Base-by-base conservation (phyloP, 257 asterid genomes). In the Eucommia ulmoides region DNA sequence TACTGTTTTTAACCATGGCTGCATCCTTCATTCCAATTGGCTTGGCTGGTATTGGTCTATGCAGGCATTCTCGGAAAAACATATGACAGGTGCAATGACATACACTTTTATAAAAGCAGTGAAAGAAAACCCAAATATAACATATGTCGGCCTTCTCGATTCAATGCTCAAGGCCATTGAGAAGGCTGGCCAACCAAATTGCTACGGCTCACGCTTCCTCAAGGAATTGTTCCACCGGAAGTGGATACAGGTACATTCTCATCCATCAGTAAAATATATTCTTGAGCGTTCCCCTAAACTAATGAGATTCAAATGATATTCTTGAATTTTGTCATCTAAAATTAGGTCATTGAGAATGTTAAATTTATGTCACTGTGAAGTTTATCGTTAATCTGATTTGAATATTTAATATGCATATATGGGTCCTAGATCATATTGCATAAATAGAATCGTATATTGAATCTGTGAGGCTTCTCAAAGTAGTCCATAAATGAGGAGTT, bases 61-160 rank as follows among this genome's bases (percentile, higher is more conserved):
- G 62, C 72, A 81, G 94, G 81, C 64, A 29, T 58, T 76, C 61
- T 71, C 49, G 1, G 77, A 62, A 26, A 77, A 61, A 45, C 65
- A 63, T 33, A 68, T 56, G 70, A 65, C 49, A 0, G 89, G 89
- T 42, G 93, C 86, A 42, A 81, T 78, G 95, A 78, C 95, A 15
- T 52, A 47, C 49, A 70, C 75, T 46, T 84, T 84, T 33, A 63
- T 75, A 54, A 70, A 38, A 54, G 87, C 94, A 54, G 42, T 80
- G 24, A 53, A 22, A 64, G 67, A 24, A n/a, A 70, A 56, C 0
- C 45, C 54, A 14, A 65, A 41, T 26, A 23, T 80, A 67, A 70
- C 77, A 33, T 83, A 83, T 59, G 51, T 21, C 15, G 74, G 52
- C 18, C 59, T 80, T 23, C 64, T 83, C 42, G 46, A 73, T n/a